Evolutionary conservation across 2,329 filamentous ascomycete species (phyloP).

Genomic region (Ceratocystis papillata): DNA sequence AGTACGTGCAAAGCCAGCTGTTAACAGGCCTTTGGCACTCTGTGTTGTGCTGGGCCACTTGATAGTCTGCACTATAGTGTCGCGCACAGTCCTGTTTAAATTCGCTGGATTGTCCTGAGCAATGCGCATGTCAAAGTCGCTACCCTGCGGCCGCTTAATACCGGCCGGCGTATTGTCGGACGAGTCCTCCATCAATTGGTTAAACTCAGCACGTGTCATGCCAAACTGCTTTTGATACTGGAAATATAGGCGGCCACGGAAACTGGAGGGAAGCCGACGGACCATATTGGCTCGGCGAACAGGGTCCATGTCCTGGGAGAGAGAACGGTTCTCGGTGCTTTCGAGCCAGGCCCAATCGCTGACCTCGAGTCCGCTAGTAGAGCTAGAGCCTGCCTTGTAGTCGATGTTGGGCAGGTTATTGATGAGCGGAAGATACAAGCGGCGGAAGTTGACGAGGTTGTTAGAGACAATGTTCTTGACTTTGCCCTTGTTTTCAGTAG

Average conservation of each 20-base stretch:
- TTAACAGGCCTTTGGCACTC: slow-evolving; percentile 72
- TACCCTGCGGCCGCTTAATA: slow-evolving; percentile 64
- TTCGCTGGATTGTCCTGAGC: slow-evolving; percentile 56
- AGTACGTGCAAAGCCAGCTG: slow-evolving; percentile 59
- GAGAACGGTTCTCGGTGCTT: slow-evolving; percentile 48
- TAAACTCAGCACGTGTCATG: slow-evolving; percentile 74
- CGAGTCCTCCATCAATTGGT: slow-evolving; percentile 68
- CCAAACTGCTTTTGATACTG: slow-evolving; percentile 84
- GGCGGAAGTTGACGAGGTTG: slow-evolving; percentile 83
- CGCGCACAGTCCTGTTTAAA: slow-evolving; percentile 58
- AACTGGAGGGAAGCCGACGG: slow-evolving; percentile 71
- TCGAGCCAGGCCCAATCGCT: slow-evolving; percentile 36
- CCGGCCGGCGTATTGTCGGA: slow-evolving; percentile 57
- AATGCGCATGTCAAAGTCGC: slow-evolving; percentile 77
- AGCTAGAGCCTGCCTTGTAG: slow-evolving; percentile 50
- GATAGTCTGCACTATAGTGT: slow-evolving; percentile 77
- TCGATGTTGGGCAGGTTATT: slow-evolving; percentile 79
- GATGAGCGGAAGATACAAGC: slow-evolving; percentile 80
- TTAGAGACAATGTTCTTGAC: slow-evolving; percentile 87
- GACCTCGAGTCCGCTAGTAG: slow-evolving; percentile 53
- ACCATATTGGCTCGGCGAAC: slow-evolving; percentile 92
- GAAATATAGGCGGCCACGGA: slow-evolving; percentile 85
- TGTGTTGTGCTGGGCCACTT: slow-evolving; percentile 86
- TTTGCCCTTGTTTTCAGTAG: slow-evolving; percentile 83
- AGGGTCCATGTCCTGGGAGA: slow-evolving; percentile 88